Evolutionary conservation across 192 early-diverging fungal genomes (phyloP), one percentile per base, ranked within the genome.

Genomic region (Podochytrium sp.): DNA sequence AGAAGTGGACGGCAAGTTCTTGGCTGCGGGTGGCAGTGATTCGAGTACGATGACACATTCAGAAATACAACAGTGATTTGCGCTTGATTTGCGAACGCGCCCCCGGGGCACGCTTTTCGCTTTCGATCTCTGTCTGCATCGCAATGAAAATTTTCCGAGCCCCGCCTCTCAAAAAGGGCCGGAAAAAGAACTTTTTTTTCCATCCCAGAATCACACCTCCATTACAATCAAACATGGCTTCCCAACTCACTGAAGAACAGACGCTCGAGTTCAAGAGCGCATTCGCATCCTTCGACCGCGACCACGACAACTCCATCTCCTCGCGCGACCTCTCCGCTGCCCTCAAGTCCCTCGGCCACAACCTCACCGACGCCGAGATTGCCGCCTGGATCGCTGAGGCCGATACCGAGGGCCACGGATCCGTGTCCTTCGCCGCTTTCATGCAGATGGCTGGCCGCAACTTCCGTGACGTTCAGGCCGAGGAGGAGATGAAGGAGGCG

Each of bases 311-410:
- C 42, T 92, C 94, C 65, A 93, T 98, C 92, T 89, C 92, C 65
- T 91, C 93, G 34, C 80, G 16, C 3, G 66, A 69, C 51, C 51
- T 69, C n/a, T 6, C 32, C 1, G 66, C 49, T 25, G 30, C 52
- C 32, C 32, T 69, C 66, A 25, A 38, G 30, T 55, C 66, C 1
- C 50, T 98, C 35, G 91, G 90, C 77, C 90, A 93, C 79, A 94
- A 94, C 83, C 94, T 49, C 41, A 94, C 93, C 50, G 95, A 98
- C 75, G 90, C 90, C 30, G 93, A 97, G 78, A 89, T 97, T 64
- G 89, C 91, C 75, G 93, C 94, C 76, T 93, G 97, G 94, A 91
- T 97, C 76, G 92, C 91, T 69, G 94, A 96, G 77, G 92, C 96
- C 59, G 95, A 97, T 82, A 88, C 90, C 68, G 93, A 97, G 83